These are phyloP conservation scores for Cyberlindnera saturnus DNA, from an alignment of 805 yeast genomes.

Conservation along the genomic window DNA sequence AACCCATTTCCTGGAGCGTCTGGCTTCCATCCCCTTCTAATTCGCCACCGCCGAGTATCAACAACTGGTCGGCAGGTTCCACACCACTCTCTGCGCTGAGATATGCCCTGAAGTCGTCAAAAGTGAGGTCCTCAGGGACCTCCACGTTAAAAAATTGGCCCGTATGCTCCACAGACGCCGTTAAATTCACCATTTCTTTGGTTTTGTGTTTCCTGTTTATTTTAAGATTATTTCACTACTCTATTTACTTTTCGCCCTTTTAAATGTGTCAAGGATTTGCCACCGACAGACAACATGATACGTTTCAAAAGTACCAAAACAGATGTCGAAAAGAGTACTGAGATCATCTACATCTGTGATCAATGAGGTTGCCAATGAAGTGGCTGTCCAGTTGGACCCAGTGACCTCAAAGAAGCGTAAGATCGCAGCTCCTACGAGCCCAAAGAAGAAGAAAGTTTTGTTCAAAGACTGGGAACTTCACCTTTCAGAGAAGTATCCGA, in stretches of 20 bases:
- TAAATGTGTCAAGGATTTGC: too few relatives aligned
- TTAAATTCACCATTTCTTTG: conserved; percentile 13
- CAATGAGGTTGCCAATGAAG: background rate
- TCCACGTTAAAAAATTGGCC: conserved; percentile 38
- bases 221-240: background rate
- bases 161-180: conserved; percentile 13
- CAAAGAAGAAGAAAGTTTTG: conserved; percentile 7
- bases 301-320: background rate
- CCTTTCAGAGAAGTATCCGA: conserved; percentile 7
- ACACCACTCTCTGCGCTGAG: conserved; percentile 36
- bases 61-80: conserved; percentile 35
- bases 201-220: background rate
- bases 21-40: conserved; percentile 26
- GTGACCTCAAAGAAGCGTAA: conserved; percentile 8
- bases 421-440: background rate
- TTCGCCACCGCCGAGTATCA: conserved; percentile 40
- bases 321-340: conserved; percentile 4
- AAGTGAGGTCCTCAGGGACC: conserved; percentile 54
- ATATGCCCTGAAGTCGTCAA: conserved; percentile 67
- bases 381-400: background rate
- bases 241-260: conserved; percentile 5
- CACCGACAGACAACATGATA: too few relatives aligned
- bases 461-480: conserved; percentile 10
- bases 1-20: conserved; percentile 40
- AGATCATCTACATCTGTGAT: conserved; percentile 1